Evolutionary conservation across 345 rosid genomes (phyloP), one percentile per base, ranked within the genome.

Genomic region (Boechera divaricarpa): DNA sequence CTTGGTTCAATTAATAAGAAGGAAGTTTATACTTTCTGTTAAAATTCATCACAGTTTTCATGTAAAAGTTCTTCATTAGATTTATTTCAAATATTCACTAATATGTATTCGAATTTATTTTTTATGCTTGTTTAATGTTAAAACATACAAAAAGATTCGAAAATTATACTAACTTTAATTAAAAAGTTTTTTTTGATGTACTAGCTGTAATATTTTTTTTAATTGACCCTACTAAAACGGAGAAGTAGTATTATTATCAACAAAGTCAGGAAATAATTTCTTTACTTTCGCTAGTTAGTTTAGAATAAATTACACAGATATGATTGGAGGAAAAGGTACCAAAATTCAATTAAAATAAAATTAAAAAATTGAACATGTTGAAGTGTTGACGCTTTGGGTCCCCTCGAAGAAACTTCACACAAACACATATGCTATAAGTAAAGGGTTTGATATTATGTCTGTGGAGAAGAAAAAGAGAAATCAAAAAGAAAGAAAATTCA

Each of bases 381-480:
- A 72, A 79, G 82, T 78, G 90, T 89, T 87, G 90, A 89, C 94
- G 82, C 83, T 89, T 87, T 78, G 85, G 80, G 77, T 71, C 80
- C 73, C 75, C 74, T 76, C 65, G 70, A 72, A 72, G 73, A 75
- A 72, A 65, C 73, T 74, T 45, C 55, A 53, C 45, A 69, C 78
- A 64, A 45, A 39, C 54, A 66, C 76, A 68, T 53, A 47, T 63
- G 60, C 79, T 79, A 79, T 75, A 74, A 76, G 77, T 71, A 75
- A 79, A 57, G 75, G 62, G 71, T 82, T 52, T 74, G 45, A 26
- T 77, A n/a, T 60, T 51, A 11, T 67, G 54, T 38, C 16, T 71
- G 4, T 28, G 32, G 35, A 77, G 71, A 60, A 39, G 11, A 57
- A 36, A 58, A 31, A 70, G 26, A 77, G 45, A 54, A 21, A 63